Percentiles rank a stretch among this genome's conserved stretches.
phyloP scores from a whole-genome alignment of 192 early-diverging fungal species.

The Backusella psychrophila region DNA sequence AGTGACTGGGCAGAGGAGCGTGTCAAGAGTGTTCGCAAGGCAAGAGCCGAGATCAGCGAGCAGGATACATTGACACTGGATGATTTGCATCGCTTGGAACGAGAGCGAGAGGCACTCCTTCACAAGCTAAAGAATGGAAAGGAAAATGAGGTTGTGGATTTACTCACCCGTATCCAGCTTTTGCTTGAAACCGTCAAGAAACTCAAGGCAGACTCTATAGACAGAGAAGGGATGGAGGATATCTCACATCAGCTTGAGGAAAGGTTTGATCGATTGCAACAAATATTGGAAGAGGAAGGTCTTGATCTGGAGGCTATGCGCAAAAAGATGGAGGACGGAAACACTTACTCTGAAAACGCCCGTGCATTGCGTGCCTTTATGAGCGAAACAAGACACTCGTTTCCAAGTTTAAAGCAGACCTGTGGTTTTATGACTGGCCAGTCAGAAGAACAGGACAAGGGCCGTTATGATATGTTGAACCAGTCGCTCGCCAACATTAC shows the following conservation, averaged over 20 bases:
- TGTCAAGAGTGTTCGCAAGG: not conserved
- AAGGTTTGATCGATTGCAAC: slow-evolving; percentile 17
- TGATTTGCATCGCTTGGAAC: slow-evolving; percentile 16
- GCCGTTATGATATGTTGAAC: slow-evolving; percentile 12
- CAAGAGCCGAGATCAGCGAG: slow-evolving; percentile 4
- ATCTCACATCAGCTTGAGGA: slow-evolving; percentile 9
- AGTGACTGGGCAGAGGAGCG: slow-evolving; percentile 10
- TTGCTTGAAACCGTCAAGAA: slow-evolving; percentile 13
- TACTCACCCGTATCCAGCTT: slow-evolving; percentile 16
- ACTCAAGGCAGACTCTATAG: not conserved
- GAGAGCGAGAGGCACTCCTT: not conserved
- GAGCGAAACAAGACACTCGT: not conserved
- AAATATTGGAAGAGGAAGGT: slow-evolving; percentile 12
- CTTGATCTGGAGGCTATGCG: slow-evolving; percentile 9
- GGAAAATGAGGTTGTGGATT: slow-evolving; percentile 13
- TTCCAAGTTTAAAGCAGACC: slow-evolving; percentile 25
- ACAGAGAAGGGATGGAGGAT: not conserved
- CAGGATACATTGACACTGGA: not conserved
- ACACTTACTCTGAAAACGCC: slow-evolving; percentile 8
- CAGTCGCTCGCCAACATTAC: slow-evolving; percentile 1
- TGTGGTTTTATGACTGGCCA: slow-evolving; percentile 34
- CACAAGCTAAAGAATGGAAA: not conserved
- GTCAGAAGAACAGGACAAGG: slow-evolving; percentile 24
- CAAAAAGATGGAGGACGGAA: slow-evolving; percentile 21
- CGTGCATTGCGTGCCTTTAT: slow-evolving; percentile 2